Base-by-base conservation (phyloP, 306 rosid genomes). In the Prunus kanzakura region DNA sequence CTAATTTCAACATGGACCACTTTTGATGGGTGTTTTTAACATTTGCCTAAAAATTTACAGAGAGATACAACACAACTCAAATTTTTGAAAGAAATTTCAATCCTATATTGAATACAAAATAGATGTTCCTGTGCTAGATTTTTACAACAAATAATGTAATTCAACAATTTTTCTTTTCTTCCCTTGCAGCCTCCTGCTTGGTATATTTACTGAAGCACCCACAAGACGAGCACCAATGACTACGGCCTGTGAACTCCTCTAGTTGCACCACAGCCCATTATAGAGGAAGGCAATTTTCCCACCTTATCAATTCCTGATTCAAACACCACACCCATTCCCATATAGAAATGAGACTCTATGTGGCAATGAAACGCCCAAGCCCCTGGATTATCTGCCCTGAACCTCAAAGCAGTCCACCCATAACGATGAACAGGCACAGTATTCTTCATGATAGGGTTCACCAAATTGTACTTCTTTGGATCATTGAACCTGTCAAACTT, bases 281-380 rank as follows among this genome's bases (percentile, higher is more conserved):
- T 92, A 12, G 96, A 90, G 0, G 88, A 64, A 60, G 97, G 98
- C 19, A 91, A 69, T 2, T 85, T 62, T 43, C 88, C 90, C 8
- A 94, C 83, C 82, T 72, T 89, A 0, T 94, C 83, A 0, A 94
- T 78, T 32, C 98, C 98, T 81, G 90, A 94, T 81, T 83, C 96
- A 41, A 94, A 94, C 30, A 90, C 91, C 66, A 91, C 89, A 3
- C 97, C 95, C 98, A 94, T 94, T 0, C 97, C 98, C 96, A 92
- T 86, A 15, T 65, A 89, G 86, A 90, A 90, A 82, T 94, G 98
- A 15, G 97, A 60, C 63, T 91, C 98, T 18, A 94, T 87, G 51
- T 90, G 98, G 83, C 98, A 94, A 82, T 94, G 98, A 41, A 94
- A 94, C 5, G 89, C 91, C 98, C 98, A 90, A 12, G 81, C 93